Evolutionary conservation across 192 early-diverging fungal genomes (phyloP).

Genomic region (Glomus cerebriforme): DNA sequence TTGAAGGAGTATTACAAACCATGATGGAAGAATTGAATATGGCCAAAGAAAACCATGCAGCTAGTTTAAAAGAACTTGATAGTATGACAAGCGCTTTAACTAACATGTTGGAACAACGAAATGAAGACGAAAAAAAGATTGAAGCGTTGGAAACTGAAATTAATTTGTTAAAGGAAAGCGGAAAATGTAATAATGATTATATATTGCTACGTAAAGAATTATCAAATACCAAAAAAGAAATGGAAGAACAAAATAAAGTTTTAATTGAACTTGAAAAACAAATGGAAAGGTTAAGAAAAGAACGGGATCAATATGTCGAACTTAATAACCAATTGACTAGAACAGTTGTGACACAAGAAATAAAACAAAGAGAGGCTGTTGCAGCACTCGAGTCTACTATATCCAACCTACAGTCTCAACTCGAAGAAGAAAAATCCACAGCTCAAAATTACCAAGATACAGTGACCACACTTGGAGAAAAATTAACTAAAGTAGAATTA

Average conservation of each 20-base stretch:
- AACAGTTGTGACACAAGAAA: slow-evolving; percentile 3
- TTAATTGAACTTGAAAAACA: slow-evolving; percentile 11
- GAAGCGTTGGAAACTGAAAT: slow-evolving; percentile 6
- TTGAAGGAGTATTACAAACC: slow-evolving; percentile 5
- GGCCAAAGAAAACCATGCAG: not conserved
- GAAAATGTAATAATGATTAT: not conserved
- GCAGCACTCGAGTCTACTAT: not conserved
- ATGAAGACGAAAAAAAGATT: not conserved
- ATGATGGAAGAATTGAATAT: slow-evolving; percentile 17
- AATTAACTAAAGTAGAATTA: slow-evolving; percentile 10
- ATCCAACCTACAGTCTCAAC: not conserved
- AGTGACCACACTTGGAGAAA: not conserved
- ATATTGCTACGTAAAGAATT: not conserved
- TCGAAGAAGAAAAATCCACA: not conserved
- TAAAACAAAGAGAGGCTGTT: not conserved
- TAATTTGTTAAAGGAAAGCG: not conserved
- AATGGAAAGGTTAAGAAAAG: not conserved
- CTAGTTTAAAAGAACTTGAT: slow-evolving; percentile 10
- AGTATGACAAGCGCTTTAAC: not conserved
- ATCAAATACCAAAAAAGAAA: not conserved
- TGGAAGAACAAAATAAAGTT: not conserved
- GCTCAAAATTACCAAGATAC: not conserved
- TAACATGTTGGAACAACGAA: not conserved
- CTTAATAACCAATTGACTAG: not conserved
- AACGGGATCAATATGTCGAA: slow-evolving; percentile 2